Evolutionary conservation across 192 early-diverging fungal species (phyloP).

Genomic region (Gonapodya sp.): DNA sequence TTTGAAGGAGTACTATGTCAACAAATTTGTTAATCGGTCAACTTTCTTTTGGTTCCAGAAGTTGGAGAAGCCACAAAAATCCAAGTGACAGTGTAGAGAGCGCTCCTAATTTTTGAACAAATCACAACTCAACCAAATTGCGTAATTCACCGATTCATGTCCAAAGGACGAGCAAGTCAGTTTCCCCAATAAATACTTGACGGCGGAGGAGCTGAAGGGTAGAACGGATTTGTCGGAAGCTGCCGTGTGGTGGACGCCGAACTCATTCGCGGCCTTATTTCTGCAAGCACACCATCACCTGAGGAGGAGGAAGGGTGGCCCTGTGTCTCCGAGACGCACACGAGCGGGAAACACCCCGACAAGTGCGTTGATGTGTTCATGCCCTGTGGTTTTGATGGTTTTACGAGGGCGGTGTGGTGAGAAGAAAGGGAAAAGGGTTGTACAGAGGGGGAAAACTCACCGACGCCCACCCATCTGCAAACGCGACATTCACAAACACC

Average conservation of each 20-base stretch:
- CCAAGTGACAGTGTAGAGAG: too few relatives aligned
- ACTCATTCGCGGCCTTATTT: background rate
- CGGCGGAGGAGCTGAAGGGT: background rate
- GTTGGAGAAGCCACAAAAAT: too few relatives aligned
- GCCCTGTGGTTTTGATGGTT: background rate
- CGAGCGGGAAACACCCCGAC: background rate
- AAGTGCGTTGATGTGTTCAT: background rate
- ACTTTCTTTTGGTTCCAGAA: too few relatives aligned
- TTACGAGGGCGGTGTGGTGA: background rate
- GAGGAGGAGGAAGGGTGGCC: conserved; percentile 1
- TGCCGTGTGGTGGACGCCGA: background rate
- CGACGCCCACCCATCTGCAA: conserved; percentile 3
- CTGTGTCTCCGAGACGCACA: conserved; percentile 3
- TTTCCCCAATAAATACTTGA: background rate
- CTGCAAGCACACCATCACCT: background rate
- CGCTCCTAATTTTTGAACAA: too few relatives aligned
- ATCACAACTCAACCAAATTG: background rate
- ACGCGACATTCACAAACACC: background rate
- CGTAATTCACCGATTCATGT: background rate
- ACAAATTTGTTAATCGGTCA: too few relatives aligned
- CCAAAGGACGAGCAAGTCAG: background rate
- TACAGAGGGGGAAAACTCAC: background rate
- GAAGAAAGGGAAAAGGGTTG: background rate
- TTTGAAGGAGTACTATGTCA: too few relatives aligned
- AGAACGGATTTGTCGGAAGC: background rate